These are phyloP conservation scores for Ustilago loliicola DNA, from an alignment of 1,284 basidiomycete species.

Conservation along the genomic window DNA sequence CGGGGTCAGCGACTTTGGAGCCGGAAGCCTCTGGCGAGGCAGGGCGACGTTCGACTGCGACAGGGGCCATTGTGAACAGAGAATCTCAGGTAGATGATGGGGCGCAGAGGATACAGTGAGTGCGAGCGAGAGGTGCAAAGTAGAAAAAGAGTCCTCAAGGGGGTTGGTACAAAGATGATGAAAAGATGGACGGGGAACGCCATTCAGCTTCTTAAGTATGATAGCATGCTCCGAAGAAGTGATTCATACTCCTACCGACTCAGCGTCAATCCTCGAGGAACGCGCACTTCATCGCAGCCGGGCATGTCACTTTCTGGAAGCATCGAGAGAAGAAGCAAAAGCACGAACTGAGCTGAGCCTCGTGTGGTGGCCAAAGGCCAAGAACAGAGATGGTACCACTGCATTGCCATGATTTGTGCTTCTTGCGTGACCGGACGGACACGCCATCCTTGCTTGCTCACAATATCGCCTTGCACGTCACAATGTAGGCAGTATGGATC, in stretches of 20 bases:
- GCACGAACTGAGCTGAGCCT: not conserved
- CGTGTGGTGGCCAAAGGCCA: not conserved
- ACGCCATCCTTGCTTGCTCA: constrained; percentile 11
- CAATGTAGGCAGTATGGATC: not conserved
- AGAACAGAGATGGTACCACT: constrained; percentile 2
- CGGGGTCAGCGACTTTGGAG: constrained; percentile 16
- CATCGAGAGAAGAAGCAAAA: not conserved
- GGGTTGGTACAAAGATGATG: not conserved
- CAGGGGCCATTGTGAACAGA: constrained; percentile 34
- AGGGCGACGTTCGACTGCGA: constrained; percentile 42
- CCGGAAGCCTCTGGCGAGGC: constrained; percentile 24
- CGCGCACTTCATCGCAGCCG: not conserved
- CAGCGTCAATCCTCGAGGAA: not conserved
- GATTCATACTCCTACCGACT: not conserved
- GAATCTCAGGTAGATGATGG: too few species aligned
- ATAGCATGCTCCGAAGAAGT: not conserved
- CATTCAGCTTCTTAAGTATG: not conserved
- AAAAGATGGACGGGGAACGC: not conserved
- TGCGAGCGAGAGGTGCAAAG: not conserved
- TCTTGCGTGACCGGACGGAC: constrained; percentile 38
- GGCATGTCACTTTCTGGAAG: not conserved
- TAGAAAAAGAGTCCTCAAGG: not conserved
- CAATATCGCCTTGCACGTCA: not conserved
- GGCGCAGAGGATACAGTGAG: not conserved
- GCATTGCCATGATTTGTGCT: constrained; percentile 10